Base-by-base conservation (phyloP, 768 basidiomycete species). In the Cubamyces lactineus region DNA sequence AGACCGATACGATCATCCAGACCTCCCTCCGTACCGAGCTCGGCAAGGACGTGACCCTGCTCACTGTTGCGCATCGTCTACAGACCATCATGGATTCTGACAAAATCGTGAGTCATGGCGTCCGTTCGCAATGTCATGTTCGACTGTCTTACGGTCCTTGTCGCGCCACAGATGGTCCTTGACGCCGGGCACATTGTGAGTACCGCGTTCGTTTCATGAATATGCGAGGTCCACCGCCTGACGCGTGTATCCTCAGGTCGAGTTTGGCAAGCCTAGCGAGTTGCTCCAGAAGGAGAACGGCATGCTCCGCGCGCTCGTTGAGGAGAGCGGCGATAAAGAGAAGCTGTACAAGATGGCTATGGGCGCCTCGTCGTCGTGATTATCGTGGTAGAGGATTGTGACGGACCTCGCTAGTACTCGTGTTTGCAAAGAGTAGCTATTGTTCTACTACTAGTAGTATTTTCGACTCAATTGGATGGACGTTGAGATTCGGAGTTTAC, bases 81-180 rank as follows among this genome's bases (percentile, higher is more conserved):
- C 75, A 78, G 57, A 85, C 81, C 2, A 80, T 86, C 60, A 83
- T 84, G 75, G 84, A 84, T 51, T 80, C 82, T 4, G 84, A 86
- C 68, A 81, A 82, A 64, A 81, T 86, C 50, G 76, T 85, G 61
- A 50, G 67, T 64, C 24, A 3, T 6, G 26, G 7, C 21, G 15
- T 23, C 4, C 2, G 38, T 13, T n/a, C n/a, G 21, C 23, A 15
- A n/a, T 17, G 12, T n/a, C 12, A 19, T 1, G 19, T 8, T 13
- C 17, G 15, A 13, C 53, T 39, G 16, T 16, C 16, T 13, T 5
- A n/a, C 42, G 5, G 17, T 24, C n/a, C 38, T 50, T 5, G 50
- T 7, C 42, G 23, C 24, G 26, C 23, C 45, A 21, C 46, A 79
- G 79, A 78, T 79, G 75, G 77, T 80, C 16, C 72, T 79, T 7